Evolutionary conservation across 768 basidiomycete species (phyloP), one percentile per base, ranked within the genome.

Genomic region (Lactarius pseudohatsudake): DNA sequence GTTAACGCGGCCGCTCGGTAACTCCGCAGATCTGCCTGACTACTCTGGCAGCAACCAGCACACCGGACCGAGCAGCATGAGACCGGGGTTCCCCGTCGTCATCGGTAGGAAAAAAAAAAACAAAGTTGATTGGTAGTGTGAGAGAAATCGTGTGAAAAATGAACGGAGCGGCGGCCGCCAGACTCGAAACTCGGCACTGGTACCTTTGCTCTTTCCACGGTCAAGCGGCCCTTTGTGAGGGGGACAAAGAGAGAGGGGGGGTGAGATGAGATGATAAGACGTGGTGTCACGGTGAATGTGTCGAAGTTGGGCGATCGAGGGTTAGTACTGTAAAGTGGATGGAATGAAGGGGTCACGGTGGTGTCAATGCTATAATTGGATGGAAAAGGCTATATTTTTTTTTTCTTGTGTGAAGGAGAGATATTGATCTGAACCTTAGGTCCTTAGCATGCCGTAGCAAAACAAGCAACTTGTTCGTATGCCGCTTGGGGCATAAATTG

Each of bases 401-500:
- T 53, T 53, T 53, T 7, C 9, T n/a, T 47, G n/a, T 26, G 22
- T 41, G n/a, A 50, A 22, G 22, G 13, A 13, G 13, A 26, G 26
- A 26, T 22, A 10, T 26, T 53, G 50, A 53, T 53, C 50, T 53
- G 50, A 57, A 66, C 64, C 64, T 64, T 59, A 53, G 66, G 64
- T 13, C 41, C 20, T 9, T 32, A n/a, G 54, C 26, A 11, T 1
- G 18, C 8, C 15, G 34, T 26, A 6, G 34, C 8, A 22, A 50
- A 50, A 26, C 11, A 50, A 50, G 20, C 4, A 20, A 11, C 10
- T 34, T n/a, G 26, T 40, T 54, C 26, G 56, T 57, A 28, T 62
- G 7, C 65, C 65, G 4, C 47, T 62, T 66, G 41, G 61, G 65
- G 65, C 8, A 66, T 54, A 66, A 66, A 62, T 47, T 40, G 22